Conservation (phyloP, 129 eudicot species). For the Chrysanthemum lavandulifolium region DNA sequence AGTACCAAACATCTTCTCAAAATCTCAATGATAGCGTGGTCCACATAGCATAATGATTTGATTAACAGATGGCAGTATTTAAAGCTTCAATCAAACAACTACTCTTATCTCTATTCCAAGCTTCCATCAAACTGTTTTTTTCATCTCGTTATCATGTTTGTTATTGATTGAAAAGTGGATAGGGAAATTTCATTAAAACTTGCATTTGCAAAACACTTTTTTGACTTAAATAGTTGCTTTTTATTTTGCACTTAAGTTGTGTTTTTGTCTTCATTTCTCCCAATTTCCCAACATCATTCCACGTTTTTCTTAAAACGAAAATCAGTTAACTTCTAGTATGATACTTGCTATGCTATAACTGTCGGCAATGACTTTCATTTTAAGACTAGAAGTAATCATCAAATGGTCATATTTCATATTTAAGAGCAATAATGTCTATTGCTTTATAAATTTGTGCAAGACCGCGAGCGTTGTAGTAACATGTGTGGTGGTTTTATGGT, state of each 20-base stretch:
- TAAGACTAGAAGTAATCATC: too few species aligned
- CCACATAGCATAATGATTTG: constrained; percentile 1
- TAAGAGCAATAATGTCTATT: too few species aligned
- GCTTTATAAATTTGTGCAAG: too few species aligned
- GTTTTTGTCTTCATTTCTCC: neutral
- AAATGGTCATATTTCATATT: too few species aligned
- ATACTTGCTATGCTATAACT: neutral
- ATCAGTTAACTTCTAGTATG: neutral
- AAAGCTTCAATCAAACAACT: constrained; percentile 15
- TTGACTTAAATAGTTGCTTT: constrained; percentile 1
- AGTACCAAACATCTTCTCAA: too few species aligned
- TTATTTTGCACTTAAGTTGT: neutral
- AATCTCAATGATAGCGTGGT: constrained; percentile 1
- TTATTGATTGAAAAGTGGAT: constrained; percentile 13
- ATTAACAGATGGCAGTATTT: constrained; percentile 23
- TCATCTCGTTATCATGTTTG: neutral
- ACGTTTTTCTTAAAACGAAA: neutral
- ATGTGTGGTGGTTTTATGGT: too few species aligned
- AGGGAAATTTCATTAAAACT: constrained; percentile 3
- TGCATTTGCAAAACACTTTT: neutral
- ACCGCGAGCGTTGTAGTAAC: too few species aligned
- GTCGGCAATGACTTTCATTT: too few species aligned
- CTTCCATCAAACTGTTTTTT: constrained; percentile 14
- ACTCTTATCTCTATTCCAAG: neutral
- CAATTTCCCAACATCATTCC: neutral